These are phyloP conservation scores for Paratinospora sagittata DNA, from an alignment of 164 flowering plant species.

Conservation along the genomic window DNA sequence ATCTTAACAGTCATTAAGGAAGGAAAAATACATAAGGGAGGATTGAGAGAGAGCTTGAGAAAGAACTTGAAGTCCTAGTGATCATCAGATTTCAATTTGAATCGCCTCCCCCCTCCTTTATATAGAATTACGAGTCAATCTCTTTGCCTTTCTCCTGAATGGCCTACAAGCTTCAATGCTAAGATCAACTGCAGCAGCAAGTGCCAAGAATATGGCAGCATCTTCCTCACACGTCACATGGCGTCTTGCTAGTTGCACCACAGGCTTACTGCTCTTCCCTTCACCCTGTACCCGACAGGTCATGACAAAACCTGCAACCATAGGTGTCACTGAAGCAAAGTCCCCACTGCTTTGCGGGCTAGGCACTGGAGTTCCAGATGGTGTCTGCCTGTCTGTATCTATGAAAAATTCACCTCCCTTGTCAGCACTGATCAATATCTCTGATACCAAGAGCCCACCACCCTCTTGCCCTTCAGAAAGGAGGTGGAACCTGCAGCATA, in stretches of 20 bases:
- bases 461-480: conserved; percentile 56
- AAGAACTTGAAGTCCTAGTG: neutral
- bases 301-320: conserved; percentile 76
- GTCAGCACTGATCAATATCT: conserved; percentile 59
- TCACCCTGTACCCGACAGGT: conserved; percentile 76
- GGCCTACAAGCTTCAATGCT: conserved; percentile 87
- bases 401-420: conserved; percentile 83
- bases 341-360: conserved; percentile 89
- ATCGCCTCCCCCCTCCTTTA: neutral
- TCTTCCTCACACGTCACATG: conserved; percentile 87
- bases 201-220: conserved; percentile 93
- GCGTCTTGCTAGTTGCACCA: conserved; percentile 75
- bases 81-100: too few species aligned
- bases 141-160: conserved; percentile 48
- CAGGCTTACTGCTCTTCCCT: conserved; percentile 72
- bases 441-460: conserved; percentile 60
- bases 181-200: conserved; percentile 89
- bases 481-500: conserved; percentile 69
- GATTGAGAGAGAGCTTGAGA: neutral
- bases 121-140: conserved; percentile 36
- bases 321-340: conserved; percentile 43
- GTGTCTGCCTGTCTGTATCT: conserved; percentile 59
- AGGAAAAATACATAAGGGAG: neutral
- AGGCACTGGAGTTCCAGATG: conserved; percentile 46
- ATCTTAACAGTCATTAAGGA: neutral